Evolutionary conservation across 805 yeast genomes (phyloP).

Genomic region (Candida orba): DNA sequence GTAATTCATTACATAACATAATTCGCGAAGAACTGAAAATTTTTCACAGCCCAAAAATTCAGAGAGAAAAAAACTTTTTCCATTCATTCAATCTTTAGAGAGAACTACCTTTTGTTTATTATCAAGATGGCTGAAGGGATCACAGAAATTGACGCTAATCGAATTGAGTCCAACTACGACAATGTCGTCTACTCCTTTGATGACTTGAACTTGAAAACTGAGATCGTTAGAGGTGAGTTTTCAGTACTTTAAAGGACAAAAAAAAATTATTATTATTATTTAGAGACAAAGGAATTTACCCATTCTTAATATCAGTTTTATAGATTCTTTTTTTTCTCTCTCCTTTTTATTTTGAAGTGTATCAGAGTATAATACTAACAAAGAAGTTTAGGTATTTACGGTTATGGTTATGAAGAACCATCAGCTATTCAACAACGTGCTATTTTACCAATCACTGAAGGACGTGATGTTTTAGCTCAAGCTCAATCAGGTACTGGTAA

Average conservation of each 20-base stretch:
- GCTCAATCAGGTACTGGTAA: conserved; percentile 99
- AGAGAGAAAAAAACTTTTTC: not conserved
- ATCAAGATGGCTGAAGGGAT: conserved; percentile 51
- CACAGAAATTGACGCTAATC: conserved; percentile 72
- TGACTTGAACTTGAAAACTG: conserved; percentile 68
- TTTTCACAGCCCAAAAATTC: not conserved
- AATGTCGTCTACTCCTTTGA: conserved; percentile 76
- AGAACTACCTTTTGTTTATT: not conserved
- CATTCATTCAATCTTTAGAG: not conserved
- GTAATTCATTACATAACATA: too few relatives aligned
- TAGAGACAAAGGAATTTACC: too few relatives aligned
- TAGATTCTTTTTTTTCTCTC: too few relatives aligned
- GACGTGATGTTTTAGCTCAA: conserved; percentile 95
- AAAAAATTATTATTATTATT: too few relatives aligned
- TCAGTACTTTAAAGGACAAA: not conserved
- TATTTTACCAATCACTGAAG: conserved; percentile 88
- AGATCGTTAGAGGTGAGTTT: conserved; percentile 38
- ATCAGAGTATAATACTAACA: too few relatives aligned
- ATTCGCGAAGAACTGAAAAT: too few relatives aligned
- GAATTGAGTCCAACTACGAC: conserved; percentile 94
- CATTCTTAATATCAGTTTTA: too few relatives aligned
- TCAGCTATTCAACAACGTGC: conserved; percentile 98
- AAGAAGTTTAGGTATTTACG: conserved; percentile 54
- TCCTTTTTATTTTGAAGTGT: too few relatives aligned
- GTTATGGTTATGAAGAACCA: conserved; percentile 93